phyloP scores from a whole-genome alignment of 2,329 filamentous ascomycete species.

The Fusarium ambrosium region DNA sequence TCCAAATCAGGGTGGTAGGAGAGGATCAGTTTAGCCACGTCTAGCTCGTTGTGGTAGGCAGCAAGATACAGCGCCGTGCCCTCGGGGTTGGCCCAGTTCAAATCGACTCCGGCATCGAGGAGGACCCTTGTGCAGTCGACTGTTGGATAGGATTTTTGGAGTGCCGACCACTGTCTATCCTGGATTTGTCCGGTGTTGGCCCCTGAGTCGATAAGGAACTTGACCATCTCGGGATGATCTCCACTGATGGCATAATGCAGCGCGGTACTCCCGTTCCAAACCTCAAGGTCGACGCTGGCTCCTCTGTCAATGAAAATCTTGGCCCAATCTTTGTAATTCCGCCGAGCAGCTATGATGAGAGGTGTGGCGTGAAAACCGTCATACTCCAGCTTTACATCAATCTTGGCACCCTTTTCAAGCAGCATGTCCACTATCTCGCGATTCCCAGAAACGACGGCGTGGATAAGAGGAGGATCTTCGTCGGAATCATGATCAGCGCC shows the following conservation, averaged over 20 bases:
- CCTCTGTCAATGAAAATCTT: neutral
- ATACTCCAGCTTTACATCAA: neutral
- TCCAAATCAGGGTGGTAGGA: neutral
- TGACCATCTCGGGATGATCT: neutral
- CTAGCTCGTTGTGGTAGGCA: neutral
- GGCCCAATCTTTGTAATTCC: neutral
- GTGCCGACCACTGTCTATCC: neutral
- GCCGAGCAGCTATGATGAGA: neutral
- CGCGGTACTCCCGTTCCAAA: neutral
- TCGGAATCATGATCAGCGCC: neutral
- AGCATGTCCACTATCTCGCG: neutral
- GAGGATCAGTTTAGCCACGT: neutral
- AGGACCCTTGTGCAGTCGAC: neutral
- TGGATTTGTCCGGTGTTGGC: neutral
- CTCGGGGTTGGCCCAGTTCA: neutral
- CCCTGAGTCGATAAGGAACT: neutral
- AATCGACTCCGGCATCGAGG: neutral
- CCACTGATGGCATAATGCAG: neutral
- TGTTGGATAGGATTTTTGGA: neutral
- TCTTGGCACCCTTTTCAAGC: neutral
- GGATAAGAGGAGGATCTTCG: neutral
- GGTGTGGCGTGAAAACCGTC: neutral
- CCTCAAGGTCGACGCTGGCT: neutral
- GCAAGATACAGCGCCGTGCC: neutral
- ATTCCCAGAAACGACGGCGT: neutral